Evolutionary conservation across 306 rosid genomes (phyloP).

Genomic region (Ceratonia siliqua): DNA sequence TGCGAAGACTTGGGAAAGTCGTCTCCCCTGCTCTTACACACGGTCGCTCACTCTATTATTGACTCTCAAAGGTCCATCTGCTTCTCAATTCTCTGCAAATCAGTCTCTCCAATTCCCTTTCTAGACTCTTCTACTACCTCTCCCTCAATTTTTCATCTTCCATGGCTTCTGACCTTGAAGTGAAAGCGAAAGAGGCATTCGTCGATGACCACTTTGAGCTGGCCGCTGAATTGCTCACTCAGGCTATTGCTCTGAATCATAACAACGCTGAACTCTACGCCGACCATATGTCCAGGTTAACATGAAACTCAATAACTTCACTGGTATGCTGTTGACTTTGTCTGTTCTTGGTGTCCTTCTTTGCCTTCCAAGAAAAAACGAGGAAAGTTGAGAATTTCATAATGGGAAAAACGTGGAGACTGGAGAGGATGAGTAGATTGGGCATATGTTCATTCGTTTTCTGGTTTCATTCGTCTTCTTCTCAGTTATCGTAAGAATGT

Average conservation of each 20-base stretch:
- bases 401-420: too few relatives aligned
- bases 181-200: constrained; percentile 67
- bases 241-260: constrained; percentile 64
- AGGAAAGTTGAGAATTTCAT: too few relatives aligned
- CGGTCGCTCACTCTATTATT: background rate
- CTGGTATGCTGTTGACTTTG: constrained; percentile 39
- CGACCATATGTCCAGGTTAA: constrained; percentile 90
- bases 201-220: constrained; percentile 77
- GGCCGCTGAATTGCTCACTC: constrained; percentile 57
- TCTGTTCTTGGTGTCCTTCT: background rate
- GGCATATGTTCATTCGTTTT: too few relatives aligned
- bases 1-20: background rate
- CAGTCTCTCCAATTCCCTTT: background rate
- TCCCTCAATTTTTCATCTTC: background rate
- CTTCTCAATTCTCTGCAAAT: background rate
- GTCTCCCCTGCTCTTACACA: background rate
- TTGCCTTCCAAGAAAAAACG: background rate
- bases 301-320: constrained; percentile 62
- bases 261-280: constrained; percentile 49
- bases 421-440: too few relatives aligned
- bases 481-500: too few relatives aligned
- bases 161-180: constrained; percentile 85
- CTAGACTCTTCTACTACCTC: constrained; percentile 26
- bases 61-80: background rate
- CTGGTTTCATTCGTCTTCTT: too few relatives aligned